Conservation (phyloP, 371 early-diverging fungal genomes). For the Phascolomyces articulosus region DNA sequence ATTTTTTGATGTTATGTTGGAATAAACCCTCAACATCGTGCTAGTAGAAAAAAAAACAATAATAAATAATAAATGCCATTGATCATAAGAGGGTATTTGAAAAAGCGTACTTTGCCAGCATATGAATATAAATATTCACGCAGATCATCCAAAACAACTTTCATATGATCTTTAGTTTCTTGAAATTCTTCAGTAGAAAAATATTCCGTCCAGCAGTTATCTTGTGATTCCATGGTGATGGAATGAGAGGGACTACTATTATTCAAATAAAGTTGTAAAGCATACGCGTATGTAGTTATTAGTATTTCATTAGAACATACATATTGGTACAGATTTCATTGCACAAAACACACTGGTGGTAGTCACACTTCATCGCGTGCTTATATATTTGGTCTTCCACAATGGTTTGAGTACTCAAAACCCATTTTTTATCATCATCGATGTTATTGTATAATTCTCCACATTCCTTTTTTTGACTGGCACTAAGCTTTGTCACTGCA, state of each 20-base stretch:
- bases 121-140: slow-evolving; percentile 3
- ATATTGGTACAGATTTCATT: too few species aligned
- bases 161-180: not conserved
- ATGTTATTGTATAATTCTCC: too few species aligned
- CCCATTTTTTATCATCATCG: too few species aligned
- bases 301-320: too few species aligned
- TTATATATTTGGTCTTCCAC: too few species aligned
- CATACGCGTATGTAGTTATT: too few species aligned
- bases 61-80: not conserved
- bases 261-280: too few species aligned
- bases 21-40: not conserved
- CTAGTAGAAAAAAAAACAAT: not conserved
- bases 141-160: not conserved
- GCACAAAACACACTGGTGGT: too few species aligned
- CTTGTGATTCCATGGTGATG: slow-evolving; percentile 2
- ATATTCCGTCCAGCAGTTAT: not conserved
- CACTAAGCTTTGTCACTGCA: too few species aligned
- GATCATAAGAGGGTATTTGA: not conserved
- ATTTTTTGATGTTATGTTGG: not conserved
- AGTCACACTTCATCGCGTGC: too few species aligned
- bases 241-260: not conserved
- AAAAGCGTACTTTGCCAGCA: slow-evolving; percentile 1
- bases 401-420: too few species aligned
- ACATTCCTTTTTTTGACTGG: too few species aligned
- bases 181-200: slow-evolving; percentile 1